Evolutionary conservation across 352 stramenopile genomes (phyloP).

Genomic region (Phytopythium chamaehyphon): DNA sequence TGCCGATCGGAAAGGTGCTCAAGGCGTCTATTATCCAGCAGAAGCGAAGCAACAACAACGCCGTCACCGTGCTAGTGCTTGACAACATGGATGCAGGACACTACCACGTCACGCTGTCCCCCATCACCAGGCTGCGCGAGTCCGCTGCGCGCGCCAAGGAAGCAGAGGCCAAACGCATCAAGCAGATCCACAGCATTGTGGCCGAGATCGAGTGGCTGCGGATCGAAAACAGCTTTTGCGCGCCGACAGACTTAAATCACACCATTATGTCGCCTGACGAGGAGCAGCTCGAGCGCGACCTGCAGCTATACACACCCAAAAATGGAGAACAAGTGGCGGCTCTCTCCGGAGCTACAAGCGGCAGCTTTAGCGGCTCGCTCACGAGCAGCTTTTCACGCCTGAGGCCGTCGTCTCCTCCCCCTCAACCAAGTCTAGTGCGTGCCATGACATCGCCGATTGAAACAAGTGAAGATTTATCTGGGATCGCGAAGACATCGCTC

Average conservation of each 20-base stretch:
- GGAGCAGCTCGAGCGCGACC: conserved; percentile 51
- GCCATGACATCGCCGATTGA: conserved; percentile 26
- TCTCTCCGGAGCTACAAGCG: background rate
- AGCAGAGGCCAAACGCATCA: conserved; percentile 74
- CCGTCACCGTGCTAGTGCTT: conserved; percentile 65
- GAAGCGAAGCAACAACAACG: conserved; percentile 80
- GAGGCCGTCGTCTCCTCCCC: conserved; percentile 1
- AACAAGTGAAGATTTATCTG: background rate
- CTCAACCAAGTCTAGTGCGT: conserved; percentile 15
- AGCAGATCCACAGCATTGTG: conserved; percentile 75
- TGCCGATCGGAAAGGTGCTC: conserved; percentile 72
- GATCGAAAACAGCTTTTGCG: conserved; percentile 82
- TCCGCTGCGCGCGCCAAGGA: conserved; percentile 56
- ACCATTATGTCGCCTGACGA: conserved; percentile 41
- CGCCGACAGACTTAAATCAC: conserved; percentile 70
- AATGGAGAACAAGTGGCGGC: conserved; percentile 17
- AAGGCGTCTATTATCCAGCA: conserved; percentile 75
- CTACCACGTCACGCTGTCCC: conserved; percentile 82
- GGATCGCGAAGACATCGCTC: conserved; percentile 17
- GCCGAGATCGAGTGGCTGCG: conserved; percentile 81
- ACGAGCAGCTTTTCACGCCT: background rate
- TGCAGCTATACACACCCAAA: conserved; percentile 61
- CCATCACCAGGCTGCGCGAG: conserved; percentile 64
- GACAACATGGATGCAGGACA: conserved; percentile 87
- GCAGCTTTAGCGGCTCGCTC: background rate